Evolutionary conservation across 306 rosid species (phyloP).

Genomic region (Pyrus betulifolia): DNA sequence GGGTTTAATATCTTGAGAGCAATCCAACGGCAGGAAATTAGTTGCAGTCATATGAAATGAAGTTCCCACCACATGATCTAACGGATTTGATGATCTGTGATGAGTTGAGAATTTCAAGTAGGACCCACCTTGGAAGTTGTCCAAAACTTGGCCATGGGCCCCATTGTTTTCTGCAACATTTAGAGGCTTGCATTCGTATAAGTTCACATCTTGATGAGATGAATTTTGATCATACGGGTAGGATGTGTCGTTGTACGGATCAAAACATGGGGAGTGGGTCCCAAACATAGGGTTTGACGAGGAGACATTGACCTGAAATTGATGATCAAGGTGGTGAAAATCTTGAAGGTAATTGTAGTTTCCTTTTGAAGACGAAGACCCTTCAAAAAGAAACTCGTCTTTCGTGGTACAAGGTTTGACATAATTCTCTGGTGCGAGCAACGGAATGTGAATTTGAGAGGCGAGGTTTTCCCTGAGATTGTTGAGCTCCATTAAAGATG

Average conservation of each 20-base stretch:
- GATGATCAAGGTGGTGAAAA: slow-evolving; percentile 40
- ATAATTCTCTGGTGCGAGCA: slow-evolving; percentile 31
- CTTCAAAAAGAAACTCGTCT: slow-evolving; percentile 35
- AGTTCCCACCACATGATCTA: slow-evolving; percentile 21
- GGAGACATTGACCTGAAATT: slow-evolving; percentile 21
- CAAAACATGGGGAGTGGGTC: slow-evolving; percentile 31
- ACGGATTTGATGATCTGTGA: slow-evolving; percentile 12
- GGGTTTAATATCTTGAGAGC: slow-evolving; percentile 29
- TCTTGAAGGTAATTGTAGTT: slow-evolving; percentile 49
- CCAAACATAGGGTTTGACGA: slow-evolving; percentile 44
- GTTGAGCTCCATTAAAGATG: slow-evolving; percentile 43
- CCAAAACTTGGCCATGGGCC: slow-evolving; percentile 40
- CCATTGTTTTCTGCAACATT: slow-evolving; percentile 19
- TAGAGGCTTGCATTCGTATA: slow-evolving; percentile 41
- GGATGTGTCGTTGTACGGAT: slow-evolving; percentile 23
- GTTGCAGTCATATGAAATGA: slow-evolving; percentile 20
- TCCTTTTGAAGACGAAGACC: slow-evolving; percentile 36
- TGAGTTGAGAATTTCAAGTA: slow-evolving; percentile 33
- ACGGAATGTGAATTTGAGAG: slow-evolving; percentile 12
- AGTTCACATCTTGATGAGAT: slow-evolving; percentile 19
- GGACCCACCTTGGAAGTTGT: slow-evolving; percentile 37
- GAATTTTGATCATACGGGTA: slow-evolving; percentile 17
- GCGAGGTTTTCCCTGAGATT: slow-evolving; percentile 29
- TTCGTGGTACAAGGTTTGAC: slow-evolving; percentile 26
- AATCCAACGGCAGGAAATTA: slow-evolving; percentile 13